Evolutionary conservation across 2,329 filamentous ascomycete genomes (phyloP), one percentile per base, ranked within the genome.

Genomic region (Sporothrix humicola): DNA sequence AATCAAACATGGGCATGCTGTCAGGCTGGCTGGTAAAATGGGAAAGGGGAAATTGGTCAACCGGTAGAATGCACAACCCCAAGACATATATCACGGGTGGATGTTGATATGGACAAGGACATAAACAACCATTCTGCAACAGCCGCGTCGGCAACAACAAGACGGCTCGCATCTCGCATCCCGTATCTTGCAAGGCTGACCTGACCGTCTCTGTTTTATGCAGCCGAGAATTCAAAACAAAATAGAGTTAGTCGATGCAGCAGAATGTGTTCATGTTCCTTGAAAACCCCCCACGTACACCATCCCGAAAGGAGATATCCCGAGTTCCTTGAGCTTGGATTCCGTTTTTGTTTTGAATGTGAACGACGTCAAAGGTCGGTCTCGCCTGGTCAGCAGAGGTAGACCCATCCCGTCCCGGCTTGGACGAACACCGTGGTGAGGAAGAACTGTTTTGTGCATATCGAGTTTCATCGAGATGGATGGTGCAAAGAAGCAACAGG

Each of bases 161-260:
- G 7, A 20, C 42, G 42, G 42, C 17, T 52, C 63, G 23, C 26
- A 37, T 37, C 31, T 37, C 7, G 31, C 7, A 37, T 37, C 17
- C n/a, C 6, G 52, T 54, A 31, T 69, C 23, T 17, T 48, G 31
- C 50, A 44, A 70, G 66, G 66, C 66, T 68, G 63, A 31, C 13
- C 13, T 3, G 31, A 37, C 31, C 31, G 31, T 37, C 31, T 37
- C 2, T 5, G 10, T 65, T 3, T 10, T n/a, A 46, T 65, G 59
- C 59, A 15, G 17, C 3, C 5, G 37, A 13, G 9, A 65, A 12
- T 23, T 5, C 12, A 44, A 44, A 65, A 65, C 59, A 46, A 46
- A 46, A 61, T 42, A 61, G 26, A 61, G 31, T 61, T 61, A 23
- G 26, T 15, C n/a, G 58, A 9, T 61, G 58, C 31, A 61, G 58